Evolutionary conservation across 2,329 filamentous ascomycete genomes (phyloP).

Genomic region (Aspergillus sclerotialis): DNA sequence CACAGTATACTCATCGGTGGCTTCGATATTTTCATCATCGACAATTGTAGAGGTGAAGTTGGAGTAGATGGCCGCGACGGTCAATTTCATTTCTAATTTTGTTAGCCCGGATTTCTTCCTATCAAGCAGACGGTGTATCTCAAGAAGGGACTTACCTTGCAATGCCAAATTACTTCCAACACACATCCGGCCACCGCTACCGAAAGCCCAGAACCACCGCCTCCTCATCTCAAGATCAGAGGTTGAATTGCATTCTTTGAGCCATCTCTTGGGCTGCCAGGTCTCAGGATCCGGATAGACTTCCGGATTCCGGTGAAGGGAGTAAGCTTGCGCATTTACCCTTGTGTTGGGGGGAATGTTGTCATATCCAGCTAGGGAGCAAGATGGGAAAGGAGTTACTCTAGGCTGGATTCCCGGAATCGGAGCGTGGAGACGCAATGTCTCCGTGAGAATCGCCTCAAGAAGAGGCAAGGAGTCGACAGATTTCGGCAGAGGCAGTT

Average conservation of each 20-base stretch:
- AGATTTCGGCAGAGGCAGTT: slow-evolving; percentile 33
- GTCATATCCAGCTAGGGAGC: slow-evolving; percentile 31
- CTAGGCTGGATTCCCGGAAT: slow-evolving; percentile 59
- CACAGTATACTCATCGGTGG: slow-evolving; percentile 58
- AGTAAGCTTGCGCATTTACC: slow-evolving; percentile 45
- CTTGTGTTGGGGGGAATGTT: slow-evolving; percentile 38
- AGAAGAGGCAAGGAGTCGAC: slow-evolving; percentile 48
- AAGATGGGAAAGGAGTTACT: slow-evolving; percentile 37
- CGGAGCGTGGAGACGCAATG: slow-evolving; percentile 53
- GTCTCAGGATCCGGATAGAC: slow-evolving; percentile 43
- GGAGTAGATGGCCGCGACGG: slow-evolving; percentile 63
- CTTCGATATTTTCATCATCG: slow-evolving; percentile 58
- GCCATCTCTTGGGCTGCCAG: slow-evolving; percentile 45
- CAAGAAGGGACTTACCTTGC: slow-evolving; percentile 29
- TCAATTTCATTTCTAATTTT: slow-evolving; percentile 61
- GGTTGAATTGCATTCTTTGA: slow-evolving; percentile 30
- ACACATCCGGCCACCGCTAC: slow-evolving; percentile 45
- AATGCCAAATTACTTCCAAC: slow-evolving; percentile 43
- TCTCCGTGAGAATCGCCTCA: slow-evolving; percentile 55
- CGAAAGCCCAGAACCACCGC: slow-evolving; percentile 47
- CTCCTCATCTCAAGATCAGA: slow-evolving; percentile 36
- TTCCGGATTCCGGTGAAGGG: slow-evolving; percentile 44
- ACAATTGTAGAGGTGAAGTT: slow-evolving; percentile 57
- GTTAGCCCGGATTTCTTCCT: too few species aligned
- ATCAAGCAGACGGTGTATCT: background rate